Percentiles rank a stretch among this genome's conserved stretches.
Conservation (phyloP, 140 eudicot genomes). For the Erigeron philadelphicus region DNA sequence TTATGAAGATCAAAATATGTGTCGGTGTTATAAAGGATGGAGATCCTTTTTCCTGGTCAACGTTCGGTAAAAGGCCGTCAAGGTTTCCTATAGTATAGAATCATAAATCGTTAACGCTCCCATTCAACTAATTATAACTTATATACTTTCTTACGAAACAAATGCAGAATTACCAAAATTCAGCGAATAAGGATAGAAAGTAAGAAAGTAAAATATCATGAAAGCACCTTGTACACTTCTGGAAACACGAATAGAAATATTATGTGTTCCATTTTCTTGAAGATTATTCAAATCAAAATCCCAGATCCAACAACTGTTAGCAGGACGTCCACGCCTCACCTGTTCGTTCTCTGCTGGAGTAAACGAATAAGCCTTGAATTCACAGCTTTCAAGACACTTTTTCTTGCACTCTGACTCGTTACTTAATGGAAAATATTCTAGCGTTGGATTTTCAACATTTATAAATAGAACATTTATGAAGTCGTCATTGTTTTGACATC, state of each 20-base stretch:
- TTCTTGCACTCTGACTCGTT: conserved; percentile 22
- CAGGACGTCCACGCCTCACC: background rate
- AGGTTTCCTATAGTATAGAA: background rate
- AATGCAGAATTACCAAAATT: too few species aligned
- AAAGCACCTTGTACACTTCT: background rate
- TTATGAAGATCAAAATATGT: conserved; percentile 16
- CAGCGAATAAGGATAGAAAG: too few species aligned
- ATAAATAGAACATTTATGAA: conserved; percentile 14
- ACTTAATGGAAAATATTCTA: background rate
- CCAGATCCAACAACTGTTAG: conserved; percentile 36
- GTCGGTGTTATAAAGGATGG: background rate
- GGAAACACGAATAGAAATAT: conserved; percentile 22
- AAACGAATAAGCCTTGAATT: conserved; percentile 33
- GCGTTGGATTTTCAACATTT: conserved; percentile 15
- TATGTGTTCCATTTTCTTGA: background rate
- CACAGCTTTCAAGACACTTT: conserved; percentile 14
- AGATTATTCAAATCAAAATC: conserved; percentile 20
- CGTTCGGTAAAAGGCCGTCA: too few species aligned
- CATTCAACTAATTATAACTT: too few species aligned
- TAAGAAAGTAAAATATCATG: background rate
- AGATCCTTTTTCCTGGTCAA: background rate
- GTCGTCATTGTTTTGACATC: background rate
- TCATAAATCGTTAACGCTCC: too few species aligned
- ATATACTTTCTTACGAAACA: too few species aligned
- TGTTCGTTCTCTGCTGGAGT: background rate